Evolutionary conservation across 805 yeast species (phyloP), one percentile per base, ranked within the genome.

Genomic region (Blastobotrys muscicola): DNA sequence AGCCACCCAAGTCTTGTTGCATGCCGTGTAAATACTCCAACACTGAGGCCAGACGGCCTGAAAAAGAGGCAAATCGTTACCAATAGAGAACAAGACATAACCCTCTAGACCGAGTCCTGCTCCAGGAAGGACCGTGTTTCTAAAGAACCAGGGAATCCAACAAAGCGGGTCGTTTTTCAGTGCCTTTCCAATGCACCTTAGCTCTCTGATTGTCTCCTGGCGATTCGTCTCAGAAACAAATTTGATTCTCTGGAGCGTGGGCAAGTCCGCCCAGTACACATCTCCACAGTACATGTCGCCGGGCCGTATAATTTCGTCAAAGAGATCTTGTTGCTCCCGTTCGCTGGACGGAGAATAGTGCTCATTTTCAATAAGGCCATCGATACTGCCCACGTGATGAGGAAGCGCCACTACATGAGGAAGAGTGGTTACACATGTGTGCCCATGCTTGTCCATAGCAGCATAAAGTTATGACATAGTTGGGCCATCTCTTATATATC

Each of bases 261-360:
- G 63, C 51, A 63, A 41, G 44, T 63, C 68, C 26, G 66, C 68
- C 68, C 68, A 63, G 56, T 63, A 63, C 11, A 66, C 66, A 16
- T 60, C 56, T n/a, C 43, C 48, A 31, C 50, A 49, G 50, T 60
- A 63, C 14, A 57, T 45, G 36, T 63, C 68, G 11, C 45, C 50
- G 8, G 68, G 68, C 43, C 59, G 61, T 20, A 63, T 47, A 8
- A 62, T 41, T 41, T 55, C 49, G 31, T 54, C 53, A 53, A 62
- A 61, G 29, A 59, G 55, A 12, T 53, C 60, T 51, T 59, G 55
- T 44, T 60, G 65, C 36, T 54, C 52, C 48, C 57, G 54, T 29
- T 53, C 58, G 32, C 45, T 36, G 34, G 55, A 54, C 29, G 37
- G 36, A 33, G 38, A 36, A 43, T 42, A 45, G 30, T 46, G 49